Conservation (phyloP, 805 yeast species). For the Saccharomycopsis capsularis region DNA sequence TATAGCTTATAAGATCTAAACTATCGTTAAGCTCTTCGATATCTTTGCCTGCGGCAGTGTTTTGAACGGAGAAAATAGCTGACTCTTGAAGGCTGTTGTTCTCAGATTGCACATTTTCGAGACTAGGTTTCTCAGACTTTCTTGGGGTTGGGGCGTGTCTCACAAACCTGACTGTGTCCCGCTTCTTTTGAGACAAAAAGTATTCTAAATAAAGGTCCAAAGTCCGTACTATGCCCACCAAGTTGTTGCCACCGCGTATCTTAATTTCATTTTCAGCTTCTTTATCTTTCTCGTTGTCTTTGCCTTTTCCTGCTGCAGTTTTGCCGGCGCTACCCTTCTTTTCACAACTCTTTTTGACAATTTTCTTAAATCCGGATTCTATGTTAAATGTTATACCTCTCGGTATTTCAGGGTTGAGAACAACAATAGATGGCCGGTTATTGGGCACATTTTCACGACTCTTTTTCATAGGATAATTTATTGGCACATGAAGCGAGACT, state of each 20-base stretch:
- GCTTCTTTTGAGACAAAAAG: conserved; percentile 52
- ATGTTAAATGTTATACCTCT: conserved; percentile 59
- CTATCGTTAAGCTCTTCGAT: neutral
- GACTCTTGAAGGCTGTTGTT: neutral
- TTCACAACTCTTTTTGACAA: conserved; percentile 30
- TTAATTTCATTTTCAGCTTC: conserved; percentile 10
- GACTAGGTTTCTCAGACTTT: neutral
- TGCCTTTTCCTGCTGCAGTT: conserved; percentile 4
- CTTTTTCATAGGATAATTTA: conserved; percentile 40
- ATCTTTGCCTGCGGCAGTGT: conserved; percentile 2
- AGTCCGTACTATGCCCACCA: conserved; percentile 47
- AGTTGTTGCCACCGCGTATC: conserved; percentile 37
- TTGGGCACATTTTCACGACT: conserved; percentile 13
- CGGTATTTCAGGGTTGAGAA: conserved; percentile 63
- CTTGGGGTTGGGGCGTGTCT: conserved; percentile 23
- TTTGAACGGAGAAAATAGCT: neutral
- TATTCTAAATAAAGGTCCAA: conserved; percentile 53
- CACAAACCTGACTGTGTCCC: conserved; percentile 56
- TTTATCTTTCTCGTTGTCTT: conserved; percentile 6
- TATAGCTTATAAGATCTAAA: neutral
- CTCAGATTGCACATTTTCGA: neutral
- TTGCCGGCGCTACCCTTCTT: conserved; percentile 21
- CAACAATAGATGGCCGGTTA: conserved; percentile 44
- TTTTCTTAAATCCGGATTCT: conserved; percentile 54
- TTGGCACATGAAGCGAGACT: conserved; percentile 48